Conservation (phyloP, 306 rosid genomes). For the Vigna reflexopilosa region DNA sequence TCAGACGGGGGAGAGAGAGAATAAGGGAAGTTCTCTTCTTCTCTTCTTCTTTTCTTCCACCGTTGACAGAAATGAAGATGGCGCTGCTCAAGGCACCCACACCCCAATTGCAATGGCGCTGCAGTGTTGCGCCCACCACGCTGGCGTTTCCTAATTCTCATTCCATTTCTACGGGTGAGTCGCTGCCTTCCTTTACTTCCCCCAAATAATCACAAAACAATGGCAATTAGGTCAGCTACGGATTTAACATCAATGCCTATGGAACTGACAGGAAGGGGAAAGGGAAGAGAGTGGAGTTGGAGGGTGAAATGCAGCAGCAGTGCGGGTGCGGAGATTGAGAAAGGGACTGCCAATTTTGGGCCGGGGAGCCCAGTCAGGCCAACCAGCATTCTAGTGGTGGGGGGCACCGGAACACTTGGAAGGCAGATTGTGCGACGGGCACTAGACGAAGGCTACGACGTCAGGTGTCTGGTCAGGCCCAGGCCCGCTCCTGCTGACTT, state of each 20-base stretch:
- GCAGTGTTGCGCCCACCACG: slow-evolving; percentile 48
- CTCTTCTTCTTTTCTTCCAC: background rate
- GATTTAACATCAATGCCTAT: background rate
- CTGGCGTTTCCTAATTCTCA: slow-evolving; percentile 28
- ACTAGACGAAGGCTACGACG: slow-evolving; percentile 93
- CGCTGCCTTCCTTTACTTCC: background rate
- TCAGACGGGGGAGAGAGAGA: background rate
- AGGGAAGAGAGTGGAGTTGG: background rate
- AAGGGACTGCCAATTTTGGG: slow-evolving; percentile 64
- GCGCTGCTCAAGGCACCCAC: slow-evolving; percentile 64
- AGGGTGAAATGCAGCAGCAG: slow-evolving; percentile 34
- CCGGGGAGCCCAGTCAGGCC: slow-evolving; percentile 81
- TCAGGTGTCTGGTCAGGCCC: slow-evolving; percentile 93
- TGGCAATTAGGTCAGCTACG: background rate
- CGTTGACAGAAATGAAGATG: slow-evolving; percentile 44
- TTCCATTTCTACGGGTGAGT: slow-evolving; percentile 36
- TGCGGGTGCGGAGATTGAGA: slow-evolving; percentile 8
- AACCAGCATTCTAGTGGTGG: slow-evolving; percentile 82
- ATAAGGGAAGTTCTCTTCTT: background rate
- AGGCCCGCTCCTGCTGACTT: slow-evolving; percentile 96
- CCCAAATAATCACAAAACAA: background rate
- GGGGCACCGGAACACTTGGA: slow-evolving; percentile 88
- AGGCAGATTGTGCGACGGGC: slow-evolving; percentile 95
- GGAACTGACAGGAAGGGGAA: background rate
- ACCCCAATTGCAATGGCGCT: slow-evolving; percentile 59